Percentiles rank a stretch among this genome's conserved stretches.
Evolutionary conservation across 148 eudicot species (phyloP).

Genomic region (Camellia granthamiana): DNA sequence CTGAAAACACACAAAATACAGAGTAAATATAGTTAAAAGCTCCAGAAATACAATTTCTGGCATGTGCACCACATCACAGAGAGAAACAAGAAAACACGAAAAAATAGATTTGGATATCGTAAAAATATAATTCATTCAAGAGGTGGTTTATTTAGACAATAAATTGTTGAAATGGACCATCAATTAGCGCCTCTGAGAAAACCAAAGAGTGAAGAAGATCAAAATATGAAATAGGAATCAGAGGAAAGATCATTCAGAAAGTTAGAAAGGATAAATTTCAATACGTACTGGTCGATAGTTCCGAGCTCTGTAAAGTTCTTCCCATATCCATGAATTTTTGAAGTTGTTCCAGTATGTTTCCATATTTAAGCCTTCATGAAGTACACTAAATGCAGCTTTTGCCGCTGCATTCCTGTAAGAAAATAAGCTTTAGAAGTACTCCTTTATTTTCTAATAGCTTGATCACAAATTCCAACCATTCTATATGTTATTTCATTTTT

Average conservation of each 20-base stretch:
- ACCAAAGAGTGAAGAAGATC: neutral
- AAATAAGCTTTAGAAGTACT: neutral
- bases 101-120: neutral
- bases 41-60: neutral
- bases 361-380: conserved; percentile 62
- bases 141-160: neutral
- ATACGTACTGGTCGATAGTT: conserved; percentile 80
- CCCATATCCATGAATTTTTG: conserved; percentile 89
- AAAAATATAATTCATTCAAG: neutral
- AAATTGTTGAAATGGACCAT: neutral
- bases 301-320: conserved; percentile 75
- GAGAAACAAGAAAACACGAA: neutral
- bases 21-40: too few relatives aligned
- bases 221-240: neutral
- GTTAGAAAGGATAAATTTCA: conserved; percentile 15
- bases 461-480: too few relatives aligned
- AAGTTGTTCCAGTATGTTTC: conserved; percentile 75
- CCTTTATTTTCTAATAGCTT: neutral
- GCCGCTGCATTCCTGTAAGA: conserved; percentile 85
- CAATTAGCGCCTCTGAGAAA: neutral
- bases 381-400: conserved; percentile 66
- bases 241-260: neutral
- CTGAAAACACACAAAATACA: conserved; percentile 30
- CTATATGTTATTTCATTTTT: too few relatives aligned
- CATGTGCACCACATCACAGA: neutral